Evolutionary conservation across 2,329 filamentous ascomycete species (phyloP), one percentile per base, ranked within the genome.

Genomic region (Phialophora tarda): DNA sequence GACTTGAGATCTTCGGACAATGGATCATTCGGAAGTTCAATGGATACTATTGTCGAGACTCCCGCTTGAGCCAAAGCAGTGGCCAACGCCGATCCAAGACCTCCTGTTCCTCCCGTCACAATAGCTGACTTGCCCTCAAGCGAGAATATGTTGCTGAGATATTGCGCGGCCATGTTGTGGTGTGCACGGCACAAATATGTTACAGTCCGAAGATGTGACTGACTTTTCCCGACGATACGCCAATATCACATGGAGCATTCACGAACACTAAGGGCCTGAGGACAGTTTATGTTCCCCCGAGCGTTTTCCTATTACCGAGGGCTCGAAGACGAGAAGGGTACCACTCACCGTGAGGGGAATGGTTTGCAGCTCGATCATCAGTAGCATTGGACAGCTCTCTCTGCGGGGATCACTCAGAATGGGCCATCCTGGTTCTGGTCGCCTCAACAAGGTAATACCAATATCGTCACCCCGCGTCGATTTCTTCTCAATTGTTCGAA

Each of bases 91-190:
- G 77, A 74, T 6, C 78, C 78, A 62, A 80, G 78, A 6, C 78
- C 78, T 44, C 78, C 73, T 32, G 62, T 78, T 60, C 75, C 77
- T 11, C 78, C 80, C 0, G 81, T 82, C n/a, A 82, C 75, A 59
- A 82, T 69, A 50, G 80, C 81, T 47, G 79, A 81, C 66, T 78
- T 76, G 30, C 80, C 79, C 26, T 69, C 53, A 17, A 73, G 64
- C 14, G 68, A 70, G 63, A 74, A 74, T 28, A 65, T 64, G 47
- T 34, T 51, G 30, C 30, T 60, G 17, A 64, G 56, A 28, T 64
- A 64, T 34, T 64, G 47, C 17, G 62, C 54, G 17, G 62, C 62
- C 62, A 64, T 64, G 21, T 47, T 61, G 53, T 3, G 28, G 28
- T 11, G 24, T 32, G 17, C 30, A 24, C 14, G 17, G 11, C 8